Base-by-base conservation (phyloP, 768 basidiomycete species). In the Boletus sp. region DNA sequence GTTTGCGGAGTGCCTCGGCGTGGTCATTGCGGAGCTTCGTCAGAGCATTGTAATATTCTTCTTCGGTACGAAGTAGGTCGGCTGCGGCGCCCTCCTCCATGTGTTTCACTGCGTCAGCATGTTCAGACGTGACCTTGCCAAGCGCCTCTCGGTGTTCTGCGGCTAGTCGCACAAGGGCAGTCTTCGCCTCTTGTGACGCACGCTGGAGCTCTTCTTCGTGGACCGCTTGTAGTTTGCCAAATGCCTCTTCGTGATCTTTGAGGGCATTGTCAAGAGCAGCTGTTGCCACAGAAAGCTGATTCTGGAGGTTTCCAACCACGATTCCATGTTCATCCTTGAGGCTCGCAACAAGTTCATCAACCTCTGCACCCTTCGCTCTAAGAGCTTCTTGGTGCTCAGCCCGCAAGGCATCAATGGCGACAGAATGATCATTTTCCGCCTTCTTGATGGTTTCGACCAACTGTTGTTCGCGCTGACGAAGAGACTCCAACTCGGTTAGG, bases 21-120 rank as follows among this genome's bases (percentile, higher is more conserved):
- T 93, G 90, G 64, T 90, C 86, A 14, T 67, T 75, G 40, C 90
- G 87, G 45, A 93, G 79, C 61, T 88, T 88, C 14, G 84, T 88
- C 39, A 93, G 74, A 21, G 83, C 84, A 54, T 90, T 84, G 67
- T 91, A 90, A 63, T 90, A 91, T 65, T 91, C 86, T 62, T 87
- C 89, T 63, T 89, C 87, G 7, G 87, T 90, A 48, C 77, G 80
- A 56, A 83, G 83, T 14, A 90, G 77, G 38, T 77, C 73, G 13
- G 78, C 73, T 7, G 82, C 77, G 27, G 81, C 71, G 56, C 82
- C 77, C 11, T 83, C 83, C 40, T 86, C 84, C 67, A 82, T 83
- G 67, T 78, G 75, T 69, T 84, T 85, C 55, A 84, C 66, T 10
- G 67, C 60, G 48, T 80, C 80, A 14, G 77, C 73, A 61, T 90